Percentiles rank a stretch among this genome's conserved stretches.
Conservation (phyloP, 2,329 filamentous ascomycete species). For the Cladophialophora carrionii region DNA sequence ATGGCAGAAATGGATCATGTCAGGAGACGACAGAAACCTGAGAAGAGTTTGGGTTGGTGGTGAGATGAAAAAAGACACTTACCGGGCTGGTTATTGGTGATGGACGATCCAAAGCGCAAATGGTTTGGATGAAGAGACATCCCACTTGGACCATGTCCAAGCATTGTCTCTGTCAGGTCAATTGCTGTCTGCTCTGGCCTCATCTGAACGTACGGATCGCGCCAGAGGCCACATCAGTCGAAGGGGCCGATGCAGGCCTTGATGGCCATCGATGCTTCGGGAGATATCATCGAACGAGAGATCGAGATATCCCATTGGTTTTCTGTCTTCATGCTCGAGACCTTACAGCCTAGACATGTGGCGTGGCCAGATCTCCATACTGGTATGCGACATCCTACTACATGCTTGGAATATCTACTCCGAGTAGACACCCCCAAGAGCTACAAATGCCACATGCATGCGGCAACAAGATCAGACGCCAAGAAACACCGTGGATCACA, state of each 20-base stretch:
- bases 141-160: neutral
- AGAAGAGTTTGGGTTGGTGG: slow-evolving; percentile 59
- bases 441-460: neutral
- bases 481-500: neutral
- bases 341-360: neutral
- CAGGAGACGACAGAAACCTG: slow-evolving; percentile 67
- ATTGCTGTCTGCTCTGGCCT: neutral
- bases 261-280: neutral
- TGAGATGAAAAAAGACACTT: slow-evolving; percentile 1
- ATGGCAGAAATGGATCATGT: slow-evolving; percentile 69
- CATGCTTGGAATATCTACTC: neutral
- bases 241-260: neutral
- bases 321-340: neutral
- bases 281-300: neutral
- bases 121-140: neutral
- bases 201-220: neutral
- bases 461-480: neutral
- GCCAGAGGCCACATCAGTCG: neutral
- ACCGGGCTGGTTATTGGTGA: neutral
- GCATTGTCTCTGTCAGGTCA: neutral
- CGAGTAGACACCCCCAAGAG: neutral
- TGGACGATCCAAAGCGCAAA: neutral
- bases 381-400: neutral
- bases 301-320: neutral
- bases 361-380: too few species aligned